A percentile compares a stretch with the other conserved stretches of the same genome.
Conservation (phyloP, 2,329 filamentous ascomycete genomes). For the Alternaria rosae region DNA sequence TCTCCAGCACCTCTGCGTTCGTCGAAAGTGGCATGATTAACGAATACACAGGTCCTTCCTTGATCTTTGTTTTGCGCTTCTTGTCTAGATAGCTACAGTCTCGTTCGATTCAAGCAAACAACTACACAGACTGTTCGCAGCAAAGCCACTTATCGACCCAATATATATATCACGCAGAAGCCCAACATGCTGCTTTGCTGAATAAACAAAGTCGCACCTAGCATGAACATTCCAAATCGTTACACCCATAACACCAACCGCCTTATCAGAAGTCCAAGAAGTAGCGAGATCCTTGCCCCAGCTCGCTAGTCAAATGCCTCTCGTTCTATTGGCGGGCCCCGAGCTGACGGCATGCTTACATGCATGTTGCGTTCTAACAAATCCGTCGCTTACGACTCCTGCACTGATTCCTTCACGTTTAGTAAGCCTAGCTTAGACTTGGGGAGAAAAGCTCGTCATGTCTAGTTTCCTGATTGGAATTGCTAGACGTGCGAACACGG, state of each 20-base stretch:
- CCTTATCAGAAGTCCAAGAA: not conserved
- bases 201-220: not conserved
- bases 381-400: not conserved
- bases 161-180: not conserved
- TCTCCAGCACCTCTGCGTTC: conserved; percentile 35
- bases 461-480: not conserved
- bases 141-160: not conserved
- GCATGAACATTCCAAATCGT: not conserved
- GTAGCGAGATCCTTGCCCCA: not conserved
- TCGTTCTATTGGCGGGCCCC: conserved; percentile 17
- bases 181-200: not conserved
- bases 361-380: conserved; percentile 2
- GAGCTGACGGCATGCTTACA: conserved; percentile 35
- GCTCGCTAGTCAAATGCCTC: conserved; percentile 21
- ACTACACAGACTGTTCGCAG: no score
- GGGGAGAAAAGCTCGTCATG: not conserved
- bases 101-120: no score
- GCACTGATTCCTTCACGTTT: not conserved
- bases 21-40: conserved; percentile 42
- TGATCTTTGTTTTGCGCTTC: no score
- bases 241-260: not conserved
- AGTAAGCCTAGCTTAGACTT: not conserved
- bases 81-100: no score
- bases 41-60: not conserved
- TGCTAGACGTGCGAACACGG: not conserved